A percentile compares a stretch with the other conserved stretches of the same genome.
These are phyloP conservation scores for Asterophora parasitica DNA, from an alignment of 768 basidiomycete species.

Conservation along the genomic window DNA sequence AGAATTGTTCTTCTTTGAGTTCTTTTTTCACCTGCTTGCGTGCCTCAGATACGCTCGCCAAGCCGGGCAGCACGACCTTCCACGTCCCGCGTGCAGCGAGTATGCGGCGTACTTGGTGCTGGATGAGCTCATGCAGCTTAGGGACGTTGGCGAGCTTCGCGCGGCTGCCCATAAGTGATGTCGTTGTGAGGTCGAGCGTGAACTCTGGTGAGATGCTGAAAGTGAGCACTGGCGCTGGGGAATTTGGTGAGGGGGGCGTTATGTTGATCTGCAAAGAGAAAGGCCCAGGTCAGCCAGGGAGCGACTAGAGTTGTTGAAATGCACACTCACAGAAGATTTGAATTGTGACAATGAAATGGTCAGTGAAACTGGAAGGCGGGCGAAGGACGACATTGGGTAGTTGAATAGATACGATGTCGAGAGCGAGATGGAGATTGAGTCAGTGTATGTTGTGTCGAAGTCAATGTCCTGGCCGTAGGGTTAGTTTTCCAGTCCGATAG, in stretches of 20 bases:
- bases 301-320: constrained; percentile 4
- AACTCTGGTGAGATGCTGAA: constrained; percentile 83
- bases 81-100: constrained; percentile 58
- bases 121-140: constrained; percentile 92
- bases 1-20: constrained; percentile 21
- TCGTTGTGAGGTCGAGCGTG: constrained; percentile 79
- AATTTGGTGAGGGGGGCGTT: constrained; percentile 52
- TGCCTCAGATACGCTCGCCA: constrained; percentile 35
- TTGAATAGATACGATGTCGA: constrained; percentile 83
- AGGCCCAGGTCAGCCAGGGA: constrained; percentile 7
- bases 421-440: constrained; percentile 76
- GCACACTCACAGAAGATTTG: constrained; percentile 61
- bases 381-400: constrained; percentile 80
- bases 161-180: constrained; percentile 89
- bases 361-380: constrained; percentile 75
- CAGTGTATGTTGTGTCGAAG: constrained; percentile 80
- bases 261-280: constrained; percentile 47
- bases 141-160: constrained; percentile 98
- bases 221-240: constrained; percentile 55
- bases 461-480: constrained; percentile 56
- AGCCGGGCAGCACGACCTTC: constrained; percentile 64
- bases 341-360: constrained; percentile 76
- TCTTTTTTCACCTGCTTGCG: constrained; percentile 34
- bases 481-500: constrained; percentile 7
- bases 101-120: constrained; percentile 71